Evolutionary conservation across 2,329 filamentous ascomycete genomes (phyloP), one percentile per base, ranked within the genome.

Genomic region (Orbilia blumenaviensis): DNA sequence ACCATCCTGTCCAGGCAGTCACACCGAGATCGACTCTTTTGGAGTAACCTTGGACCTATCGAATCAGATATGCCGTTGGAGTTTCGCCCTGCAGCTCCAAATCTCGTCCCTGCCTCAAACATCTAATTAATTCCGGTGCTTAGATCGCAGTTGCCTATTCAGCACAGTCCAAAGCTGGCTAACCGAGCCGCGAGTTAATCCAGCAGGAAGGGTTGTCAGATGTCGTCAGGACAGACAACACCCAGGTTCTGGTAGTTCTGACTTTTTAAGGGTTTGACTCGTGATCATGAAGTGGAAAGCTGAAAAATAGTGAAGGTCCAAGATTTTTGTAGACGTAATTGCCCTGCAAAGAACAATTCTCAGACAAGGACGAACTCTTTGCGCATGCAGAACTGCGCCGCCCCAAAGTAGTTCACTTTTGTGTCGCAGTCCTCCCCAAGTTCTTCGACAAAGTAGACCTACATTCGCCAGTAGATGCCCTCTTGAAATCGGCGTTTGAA

Each of bases 81-180:
- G 25, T 61, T 36, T 63, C 14, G 29, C 10, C 48, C 48, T 36
- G 52, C 52, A 56, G 52, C 32, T 23, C 18, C 38, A n/a, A 61
- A 41, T 64, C 41, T 41, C 38, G 46, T 64, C 58, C 60, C 67
- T 64, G 27, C 32, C 42, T 56, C 66, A 62, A 71, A 71, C 66
- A 56, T 14, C 32, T 62, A 44, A 56, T 63, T 44, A 54, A 56
- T 71, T 61, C 52, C 52, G 56, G 56, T 54, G 56, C 25, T 62
- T 48, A 27, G n/a, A 58, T 36, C 32, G 46, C 64, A 72, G 67
- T 58, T 72, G 67, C 67, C 67, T 72, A 72, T 72, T 72, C 48
- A 12, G 41, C 50, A 32, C 38, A 23, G 12, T 36, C 58, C 67
- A 48, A 60, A 50, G 67, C 34, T 41, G 60, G 58, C 23, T 72